Percentiles rank a stretch among this genome's conserved stretches.
Conservation (phyloP, 1,284 basidiomycete genomes). For the Irpex sp. region DNA sequence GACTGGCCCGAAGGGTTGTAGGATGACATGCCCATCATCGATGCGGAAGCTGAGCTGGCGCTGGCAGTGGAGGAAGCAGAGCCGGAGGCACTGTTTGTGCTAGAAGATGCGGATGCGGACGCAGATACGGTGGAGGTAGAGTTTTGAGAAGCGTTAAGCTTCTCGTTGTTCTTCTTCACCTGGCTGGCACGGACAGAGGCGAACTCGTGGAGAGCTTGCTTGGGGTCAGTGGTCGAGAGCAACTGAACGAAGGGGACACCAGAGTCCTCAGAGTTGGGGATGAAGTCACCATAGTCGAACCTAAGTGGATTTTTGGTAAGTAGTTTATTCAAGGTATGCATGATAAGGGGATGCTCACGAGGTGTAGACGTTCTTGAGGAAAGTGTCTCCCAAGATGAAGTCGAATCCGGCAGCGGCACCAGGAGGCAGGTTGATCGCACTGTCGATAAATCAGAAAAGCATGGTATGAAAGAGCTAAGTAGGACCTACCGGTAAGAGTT, state of each 20-base stretch:
- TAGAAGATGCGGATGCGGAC: background rate
- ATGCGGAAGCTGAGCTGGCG: background rate
- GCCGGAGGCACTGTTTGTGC: background rate
- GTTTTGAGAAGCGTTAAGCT: background rate
- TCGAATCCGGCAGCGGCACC: slow-evolving; percentile 22
- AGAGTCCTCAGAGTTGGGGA: slow-evolving; percentile 17
- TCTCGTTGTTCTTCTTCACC: slow-evolving; percentile 14
- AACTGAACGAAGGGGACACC: slow-evolving; percentile 32
- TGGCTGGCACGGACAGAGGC: slow-evolving; percentile 14
- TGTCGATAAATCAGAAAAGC: slow-evolving; percentile 6
- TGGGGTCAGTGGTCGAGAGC: slow-evolving; percentile 19
- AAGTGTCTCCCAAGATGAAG: slow-evolving; percentile 36
- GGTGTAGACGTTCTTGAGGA: slow-evolving; percentile 38
- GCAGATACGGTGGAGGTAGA: background rate
- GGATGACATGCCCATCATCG: background rate
- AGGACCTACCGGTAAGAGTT: slow-evolving; percentile 20
- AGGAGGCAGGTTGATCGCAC: slow-evolving; percentile 19
- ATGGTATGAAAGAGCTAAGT: slow-evolving; percentile 2
- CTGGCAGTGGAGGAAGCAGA: background rate
- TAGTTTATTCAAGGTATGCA: background rate
- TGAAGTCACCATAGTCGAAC: slow-evolving; percentile 40
- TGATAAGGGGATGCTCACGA: slow-evolving; percentile 22
- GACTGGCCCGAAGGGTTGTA: background rate
- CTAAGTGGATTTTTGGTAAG: slow-evolving; percentile 11
- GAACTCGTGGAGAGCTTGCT: slow-evolving; percentile 20